These are phyloP conservation scores for Plasmodium billcollinsi DNA, from an alignment of 169 alveolate species.

Conservation along the genomic window DNA sequence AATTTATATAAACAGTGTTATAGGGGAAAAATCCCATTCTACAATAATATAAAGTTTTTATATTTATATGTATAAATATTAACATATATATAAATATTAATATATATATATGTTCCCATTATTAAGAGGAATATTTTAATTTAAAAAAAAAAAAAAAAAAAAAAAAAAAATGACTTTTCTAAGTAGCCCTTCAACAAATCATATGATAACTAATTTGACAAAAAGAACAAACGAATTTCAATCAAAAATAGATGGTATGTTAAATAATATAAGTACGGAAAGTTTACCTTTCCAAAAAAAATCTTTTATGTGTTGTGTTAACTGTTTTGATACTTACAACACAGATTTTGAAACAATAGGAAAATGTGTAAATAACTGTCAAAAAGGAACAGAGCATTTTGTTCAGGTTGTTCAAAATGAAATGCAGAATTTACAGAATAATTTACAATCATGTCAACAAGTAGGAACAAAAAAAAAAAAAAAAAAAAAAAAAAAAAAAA, in stretches of 20 bases:
- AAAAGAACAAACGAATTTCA: slow-evolving; percentile 85
- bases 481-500: not conserved
- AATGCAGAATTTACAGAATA: slow-evolving; percentile 82
- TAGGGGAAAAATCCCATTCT: too few relatives aligned
- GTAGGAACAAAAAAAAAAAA: slow-evolving; percentile 46
- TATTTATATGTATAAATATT: too few relatives aligned
- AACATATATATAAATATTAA: too few relatives aligned
- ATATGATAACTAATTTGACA: slow-evolving; percentile 72
- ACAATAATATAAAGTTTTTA: too few relatives aligned
- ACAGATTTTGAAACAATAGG: slow-evolving; percentile 83
- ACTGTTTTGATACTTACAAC: slow-evolving; percentile 82
- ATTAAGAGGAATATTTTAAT: too few relatives aligned
- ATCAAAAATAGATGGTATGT: slow-evolving; percentile 81
- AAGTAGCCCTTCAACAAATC: slow-evolving; percentile 70
- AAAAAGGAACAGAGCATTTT: slow-evolving; percentile 83
- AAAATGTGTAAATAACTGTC: slow-evolving; percentile 85
- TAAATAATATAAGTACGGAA: slow-evolving; percentile 82
- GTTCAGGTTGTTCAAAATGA: slow-evolving; percentile 86
- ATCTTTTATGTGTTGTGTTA: slow-evolving; percentile 83
- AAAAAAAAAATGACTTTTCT: slow-evolving; percentile 61
- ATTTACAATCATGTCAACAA: slow-evolving; percentile 82
- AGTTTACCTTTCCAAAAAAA: slow-evolving; percentile 84
- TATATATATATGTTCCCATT: too few relatives aligned
- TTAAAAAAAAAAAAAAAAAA: slow-evolving; percentile 8
- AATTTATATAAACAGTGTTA: too few relatives aligned